A percentile compares a stretch with the other conserved stretches of the same genome.
These are phyloP conservation scores for Trametes sp. DNA, from an alignment of 1,284 basidiomycete species.

Conservation along the genomic window DNA sequence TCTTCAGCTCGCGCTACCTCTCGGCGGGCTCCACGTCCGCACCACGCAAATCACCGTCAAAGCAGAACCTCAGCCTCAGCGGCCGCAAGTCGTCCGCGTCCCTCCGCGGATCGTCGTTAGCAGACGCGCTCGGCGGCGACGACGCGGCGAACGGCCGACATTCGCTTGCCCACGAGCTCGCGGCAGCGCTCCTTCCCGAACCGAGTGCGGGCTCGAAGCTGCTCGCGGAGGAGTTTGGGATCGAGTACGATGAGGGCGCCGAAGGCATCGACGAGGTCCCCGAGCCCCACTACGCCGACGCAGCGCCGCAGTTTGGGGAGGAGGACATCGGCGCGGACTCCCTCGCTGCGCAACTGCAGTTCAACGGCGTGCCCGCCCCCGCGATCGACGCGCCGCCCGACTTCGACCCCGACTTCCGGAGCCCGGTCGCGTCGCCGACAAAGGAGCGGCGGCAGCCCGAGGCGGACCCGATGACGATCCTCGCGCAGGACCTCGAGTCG, in stretches of 20 bases:
- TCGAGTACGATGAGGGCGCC: constrained; percentile 85
- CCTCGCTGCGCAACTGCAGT: constrained; percentile 24
- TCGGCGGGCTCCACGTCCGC: constrained; percentile 29
- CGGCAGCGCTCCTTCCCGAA: constrained; percentile 83
- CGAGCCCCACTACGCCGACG: constrained; percentile 20
- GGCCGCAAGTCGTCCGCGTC: constrained; percentile 53
- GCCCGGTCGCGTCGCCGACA: constrained; percentile 43
- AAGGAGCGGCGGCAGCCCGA: constrained; percentile 49
- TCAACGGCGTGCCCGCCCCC: constrained; percentile 31
- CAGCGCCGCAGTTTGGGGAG: constrained; percentile 28
- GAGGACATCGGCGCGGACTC: constrained; percentile 29
- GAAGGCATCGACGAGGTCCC: constrained; percentile 73
- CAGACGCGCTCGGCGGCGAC: constrained; percentile 48
- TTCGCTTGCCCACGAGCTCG: constrained; percentile 84
- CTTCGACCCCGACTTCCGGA: constrained; percentile 56
- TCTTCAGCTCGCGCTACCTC: constrained; percentile 36
- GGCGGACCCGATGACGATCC: constrained; percentile 73
- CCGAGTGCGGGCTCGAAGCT: constrained; percentile 76
- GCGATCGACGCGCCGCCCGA: constrained; percentile 42
- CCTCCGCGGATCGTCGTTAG: constrained; percentile 49
- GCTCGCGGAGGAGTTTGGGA: constrained; percentile 83
- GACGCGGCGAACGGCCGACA: constrained; percentile 57
- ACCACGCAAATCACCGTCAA: constrained; percentile 57
- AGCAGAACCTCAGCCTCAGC: constrained; percentile 49
- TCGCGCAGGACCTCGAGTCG: constrained; percentile 75